Evolutionary conservation across 306 rosid genomes (phyloP), one percentile per base, ranked within the genome.

Genomic region (Lagenaria siceraria): DNA sequence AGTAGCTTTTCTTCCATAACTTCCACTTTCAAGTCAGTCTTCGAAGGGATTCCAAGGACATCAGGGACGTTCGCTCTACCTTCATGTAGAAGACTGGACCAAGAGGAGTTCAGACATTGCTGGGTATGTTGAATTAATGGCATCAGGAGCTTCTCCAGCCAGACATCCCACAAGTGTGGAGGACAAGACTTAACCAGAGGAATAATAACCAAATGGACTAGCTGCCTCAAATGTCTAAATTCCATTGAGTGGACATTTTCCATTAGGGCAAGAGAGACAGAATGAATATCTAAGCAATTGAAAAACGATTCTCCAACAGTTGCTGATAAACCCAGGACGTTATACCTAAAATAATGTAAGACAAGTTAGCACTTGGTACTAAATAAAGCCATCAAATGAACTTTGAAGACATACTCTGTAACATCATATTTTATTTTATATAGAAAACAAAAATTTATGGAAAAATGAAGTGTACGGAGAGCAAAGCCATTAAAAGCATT

Each of bases 211-310:
- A 97, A 87, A 87, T 96, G 99, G 80, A 92, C 91, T 85, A 96
- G 97, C 85, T 82, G 93, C 77, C 89, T 88, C 69, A 90, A 81
- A 86, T 96, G 99, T 86, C 99, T 89, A 92, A 96, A 96, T 77
- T 96, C 99, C 97, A 92, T 96, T 19, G 97, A 89, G 61, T 90
- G 96, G 78, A 92, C 78, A 85, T 96, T 96, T 93, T 96, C 99
- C 90, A 88, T 82, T 17, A 96, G 80, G 63, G 98, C 91, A 81
- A 90, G 54, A 24, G 86, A 88, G 79, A 96, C 87, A 72, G 87
- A 89, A 72, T 92, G 81, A 56, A 78, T 83, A 85, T 96, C 97
- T 83, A 84, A 74, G 80, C 80, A 78, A 84, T 86, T 89, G 92
- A 89, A 95, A 88, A 92, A 88, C 6, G 89, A 78, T 78, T 88